These are phyloP conservation scores for Podospora australis DNA, from an alignment of 495 filamentous ascomycete genomes.

Conservation along the genomic window DNA sequence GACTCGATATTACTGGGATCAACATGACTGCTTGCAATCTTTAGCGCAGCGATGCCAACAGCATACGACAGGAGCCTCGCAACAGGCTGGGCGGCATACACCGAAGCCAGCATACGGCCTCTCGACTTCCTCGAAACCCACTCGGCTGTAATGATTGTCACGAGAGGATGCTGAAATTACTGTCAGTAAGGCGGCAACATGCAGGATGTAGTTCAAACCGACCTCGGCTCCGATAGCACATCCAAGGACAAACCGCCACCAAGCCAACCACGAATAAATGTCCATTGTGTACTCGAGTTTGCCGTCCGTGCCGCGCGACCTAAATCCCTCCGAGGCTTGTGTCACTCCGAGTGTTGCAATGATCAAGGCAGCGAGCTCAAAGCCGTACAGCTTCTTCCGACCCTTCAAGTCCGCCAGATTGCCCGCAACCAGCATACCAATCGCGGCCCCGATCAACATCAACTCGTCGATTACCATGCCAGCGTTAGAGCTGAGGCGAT, in stretches of 20 bases:
- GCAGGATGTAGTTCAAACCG: neutral
- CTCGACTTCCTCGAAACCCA: slow-evolving; percentile 50
- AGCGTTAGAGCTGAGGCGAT: slow-evolving; percentile 7
- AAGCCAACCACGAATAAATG: slow-evolving; percentile 47
- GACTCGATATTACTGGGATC: slow-evolving; percentile 39
- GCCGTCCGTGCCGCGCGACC: slow-evolving; percentile 21
- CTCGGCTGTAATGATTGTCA: slow-evolving; percentile 54
- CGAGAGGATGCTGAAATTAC: slow-evolving; percentile 13
- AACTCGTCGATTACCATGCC: slow-evolving; percentile 45
- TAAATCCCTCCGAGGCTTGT: slow-evolving; percentile 30
- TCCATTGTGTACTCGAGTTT: slow-evolving; percentile 37
- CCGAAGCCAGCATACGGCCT: slow-evolving; percentile 53
- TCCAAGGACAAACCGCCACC: slow-evolving; percentile 50
- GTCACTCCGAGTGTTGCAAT: slow-evolving; percentile 48
- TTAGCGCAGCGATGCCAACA: slow-evolving; percentile 32
- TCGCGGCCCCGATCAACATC: slow-evolving; percentile 46
- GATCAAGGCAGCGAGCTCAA: slow-evolving; percentile 51
- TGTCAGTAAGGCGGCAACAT: neutral
- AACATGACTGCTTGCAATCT: slow-evolving; percentile 16
- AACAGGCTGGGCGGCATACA: slow-evolving; percentile 58
- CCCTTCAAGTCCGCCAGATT: slow-evolving; percentile 52
- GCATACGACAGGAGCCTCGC: slow-evolving; percentile 48
- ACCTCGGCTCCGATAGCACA: slow-evolving; percentile 37
- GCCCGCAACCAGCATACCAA: slow-evolving; percentile 54
- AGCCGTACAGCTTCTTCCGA: slow-evolving; percentile 55